phyloP scores from a whole-genome alignment of 495 filamentous ascomycete genomes.

The Beverwykella pulmonaria region DNA sequence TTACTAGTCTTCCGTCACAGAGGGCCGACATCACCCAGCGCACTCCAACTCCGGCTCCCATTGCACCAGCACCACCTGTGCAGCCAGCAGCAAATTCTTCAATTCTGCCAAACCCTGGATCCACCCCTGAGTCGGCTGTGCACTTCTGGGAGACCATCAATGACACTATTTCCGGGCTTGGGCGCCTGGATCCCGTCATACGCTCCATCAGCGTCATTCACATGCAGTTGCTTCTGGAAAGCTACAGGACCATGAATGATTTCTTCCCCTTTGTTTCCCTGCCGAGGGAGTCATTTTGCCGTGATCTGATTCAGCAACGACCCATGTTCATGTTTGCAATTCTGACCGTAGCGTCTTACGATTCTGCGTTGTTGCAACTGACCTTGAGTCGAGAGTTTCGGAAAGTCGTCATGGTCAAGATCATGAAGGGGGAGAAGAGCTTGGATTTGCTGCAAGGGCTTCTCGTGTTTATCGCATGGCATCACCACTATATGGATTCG shows the following conservation, averaged over 20 bases:
- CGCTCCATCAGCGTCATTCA: slow-evolving; percentile 28
- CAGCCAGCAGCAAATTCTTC: slow-evolving; percentile 8
- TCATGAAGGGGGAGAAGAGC: slow-evolving; percentile 34
- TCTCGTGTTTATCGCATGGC: slow-evolving; percentile 33
- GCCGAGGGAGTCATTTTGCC: slow-evolving; percentile 13
- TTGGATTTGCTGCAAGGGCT: slow-evolving; percentile 35
- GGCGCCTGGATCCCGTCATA: slow-evolving; percentile 21
- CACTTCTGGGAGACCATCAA: slow-evolving; percentile 33
- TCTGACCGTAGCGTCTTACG: slow-evolving; percentile 26
- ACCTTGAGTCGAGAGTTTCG: slow-evolving; percentile 26
- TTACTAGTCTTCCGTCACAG: slow-evolving; percentile 15
- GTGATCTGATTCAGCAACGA: slow-evolving; percentile 20
- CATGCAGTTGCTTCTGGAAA: slow-evolving; percentile 24
- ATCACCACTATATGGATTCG: slow-evolving; percentile 34
- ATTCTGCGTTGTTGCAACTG: slow-evolving; percentile 23
- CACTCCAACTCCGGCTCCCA: slow-evolving; percentile 20
- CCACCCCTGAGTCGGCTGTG: slow-evolving; percentile 26
- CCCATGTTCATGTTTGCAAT: slow-evolving; percentile 30
- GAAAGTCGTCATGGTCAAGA: slow-evolving; percentile 27
- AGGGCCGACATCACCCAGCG: slow-evolving; percentile 7
- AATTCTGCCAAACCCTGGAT: slow-evolving; percentile 25
- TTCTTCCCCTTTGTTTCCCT: slow-evolving; percentile 30
- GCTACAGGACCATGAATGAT: slow-evolving; percentile 22
- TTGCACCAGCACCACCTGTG: neutral
- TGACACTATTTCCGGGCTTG: slow-evolving; percentile 24